These are phyloP conservation scores for Coemansia sp. DNA, from an alignment of 192 early-diverging fungal genomes.

Conservation along the genomic window DNA sequence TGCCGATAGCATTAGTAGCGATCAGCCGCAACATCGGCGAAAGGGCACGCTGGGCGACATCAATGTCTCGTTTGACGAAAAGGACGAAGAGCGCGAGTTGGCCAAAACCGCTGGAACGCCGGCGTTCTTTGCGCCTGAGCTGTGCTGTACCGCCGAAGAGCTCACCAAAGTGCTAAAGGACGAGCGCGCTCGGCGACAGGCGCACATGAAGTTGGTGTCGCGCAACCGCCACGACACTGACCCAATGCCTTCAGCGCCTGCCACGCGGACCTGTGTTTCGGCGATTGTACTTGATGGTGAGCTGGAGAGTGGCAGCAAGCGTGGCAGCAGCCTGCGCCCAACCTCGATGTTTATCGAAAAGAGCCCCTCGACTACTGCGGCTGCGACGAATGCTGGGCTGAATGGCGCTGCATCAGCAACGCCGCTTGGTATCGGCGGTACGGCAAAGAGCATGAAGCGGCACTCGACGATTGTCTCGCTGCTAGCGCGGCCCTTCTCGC, in stretches of 20 bases:
- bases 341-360: conserved; percentile 33
- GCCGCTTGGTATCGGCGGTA: conserved; percentile 9
- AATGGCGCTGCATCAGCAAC: background rate
- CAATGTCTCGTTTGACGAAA: conserved; percentile 50
- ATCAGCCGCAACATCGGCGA: conserved; percentile 25
- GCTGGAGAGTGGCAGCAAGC: background rate
- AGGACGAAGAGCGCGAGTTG: conserved; percentile 78
- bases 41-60: conserved; percentile 45
- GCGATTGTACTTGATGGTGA: background rate
- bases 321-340: conserved; percentile 20
- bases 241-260: conserved; percentile 6
- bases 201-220: conserved; percentile 12
- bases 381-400: background rate
- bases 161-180: conserved; percentile 43
- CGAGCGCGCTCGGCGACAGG: conserved; percentile 23
- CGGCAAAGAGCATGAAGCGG: conserved; percentile 35
- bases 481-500: conserved; percentile 48
- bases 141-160: conserved; percentile 71
- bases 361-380: background rate
- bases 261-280: background rate
- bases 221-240: conserved; percentile 28
- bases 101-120: conserved; percentile 95
- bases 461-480: conserved; percentile 49
- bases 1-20: conserved; percentile 11
- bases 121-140: conserved; percentile 98